Evolutionary conservation across 371 early-diverging fungal species (phyloP).

Genomic region (Mucor piriformis): DNA sequence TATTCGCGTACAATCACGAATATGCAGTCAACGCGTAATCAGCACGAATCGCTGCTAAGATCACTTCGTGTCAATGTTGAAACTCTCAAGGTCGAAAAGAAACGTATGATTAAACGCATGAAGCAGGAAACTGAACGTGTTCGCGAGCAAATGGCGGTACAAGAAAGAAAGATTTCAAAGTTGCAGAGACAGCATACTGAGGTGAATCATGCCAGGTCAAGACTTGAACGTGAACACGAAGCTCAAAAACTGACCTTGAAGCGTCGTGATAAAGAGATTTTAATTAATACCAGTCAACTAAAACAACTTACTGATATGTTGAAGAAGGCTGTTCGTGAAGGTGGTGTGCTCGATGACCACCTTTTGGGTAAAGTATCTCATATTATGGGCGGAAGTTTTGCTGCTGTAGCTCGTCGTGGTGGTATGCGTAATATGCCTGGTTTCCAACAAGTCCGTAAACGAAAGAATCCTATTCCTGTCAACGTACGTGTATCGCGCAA

Average conservation of each 20-base stretch:
- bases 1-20: constrained; percentile 59
- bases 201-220: constrained; percentile 67
- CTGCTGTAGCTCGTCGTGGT: constrained; percentile 37
- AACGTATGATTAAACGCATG: constrained; percentile 80
- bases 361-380: constrained; percentile 45
- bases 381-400: constrained; percentile 52
- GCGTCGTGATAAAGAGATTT: constrained; percentile 58
- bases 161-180: constrained; percentile 74
- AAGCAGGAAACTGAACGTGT: constrained; percentile 73
- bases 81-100: constrained; percentile 75
- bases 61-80: constrained; percentile 63
- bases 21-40: constrained; percentile 58
- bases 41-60: constrained; percentile 56
- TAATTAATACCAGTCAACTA: constrained; percentile 59
- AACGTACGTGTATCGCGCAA: constrained; percentile 45
- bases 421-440: constrained; percentile 31
- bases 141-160: constrained; percentile 66
- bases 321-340: constrained; percentile 54
- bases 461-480: constrained; percentile 43
- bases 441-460: constrained; percentile 13
- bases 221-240: constrained; percentile 71
- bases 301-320: constrained; percentile 55
- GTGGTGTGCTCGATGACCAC: constrained; percentile 50
- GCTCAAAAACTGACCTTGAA: constrained; percentile 64
- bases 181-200: constrained; percentile 71